Percentiles rank a stretch among this genome's conserved stretches.
phyloP scores from a whole-genome alignment of 2,329 filamentous ascomycete genomes.

The Apiospora saccharicola region DNA sequence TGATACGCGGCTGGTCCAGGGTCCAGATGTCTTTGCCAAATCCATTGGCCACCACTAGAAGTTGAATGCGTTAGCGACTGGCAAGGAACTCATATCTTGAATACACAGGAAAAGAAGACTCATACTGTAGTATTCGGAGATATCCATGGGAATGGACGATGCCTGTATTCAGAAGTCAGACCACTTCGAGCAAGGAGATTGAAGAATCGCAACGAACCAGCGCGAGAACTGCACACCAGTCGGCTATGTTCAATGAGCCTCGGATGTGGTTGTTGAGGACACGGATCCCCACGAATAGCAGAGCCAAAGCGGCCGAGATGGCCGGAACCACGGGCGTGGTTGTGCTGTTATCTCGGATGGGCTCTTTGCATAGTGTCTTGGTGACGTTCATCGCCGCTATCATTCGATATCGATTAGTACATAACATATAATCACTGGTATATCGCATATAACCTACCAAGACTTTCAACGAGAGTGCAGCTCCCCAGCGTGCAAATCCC shows the following conservation, averaged over 20 bases:
- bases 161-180: not conserved
- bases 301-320: not conserved
- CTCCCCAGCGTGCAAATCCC: not conserved
- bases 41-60: not conserved
- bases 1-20: not conserved
- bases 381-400: slow-evolving; percentile 14
- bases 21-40: slow-evolving; percentile 14
- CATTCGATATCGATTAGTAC: not conserved
- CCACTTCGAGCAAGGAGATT: not conserved
- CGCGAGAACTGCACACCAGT: not conserved
- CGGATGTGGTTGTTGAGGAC: not conserved
- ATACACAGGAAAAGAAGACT: not conserved
- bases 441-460: not conserved
- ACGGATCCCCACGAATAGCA: not conserved
- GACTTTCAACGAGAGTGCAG: not conserved
- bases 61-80: not conserved
- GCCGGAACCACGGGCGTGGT: not conserved
- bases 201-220: not conserved
- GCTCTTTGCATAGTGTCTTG: not conserved
- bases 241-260: not conserved
- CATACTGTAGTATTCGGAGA: slow-evolving; percentile 1
- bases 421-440: not conserved
- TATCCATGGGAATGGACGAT: not conserved
- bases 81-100: not conserved
- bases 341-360: not conserved